phyloP scores from a whole-genome alignment of 1,284 basidiomycete genomes.

The Ganoderma sinense region DNA sequence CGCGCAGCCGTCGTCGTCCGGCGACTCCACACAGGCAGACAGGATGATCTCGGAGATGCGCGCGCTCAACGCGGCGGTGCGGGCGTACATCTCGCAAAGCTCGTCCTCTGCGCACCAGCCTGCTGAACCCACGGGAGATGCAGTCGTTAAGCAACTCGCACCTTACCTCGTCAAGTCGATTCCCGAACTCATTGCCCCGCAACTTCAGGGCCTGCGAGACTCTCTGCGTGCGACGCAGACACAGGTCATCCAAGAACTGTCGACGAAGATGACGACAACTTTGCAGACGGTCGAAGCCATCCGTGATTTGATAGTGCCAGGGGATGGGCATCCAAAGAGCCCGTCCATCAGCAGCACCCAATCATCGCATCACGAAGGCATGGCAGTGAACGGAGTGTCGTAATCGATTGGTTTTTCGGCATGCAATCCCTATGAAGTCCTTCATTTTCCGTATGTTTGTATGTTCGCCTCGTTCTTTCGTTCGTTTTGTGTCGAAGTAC shows the following conservation, averaged over 20 bases:
- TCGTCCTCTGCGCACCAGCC: conserved; percentile 7
- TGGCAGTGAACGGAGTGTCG: background rate
- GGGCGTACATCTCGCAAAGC: conserved; percentile 22
- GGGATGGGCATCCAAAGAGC: background rate
- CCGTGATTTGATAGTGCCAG: conserved; percentile 13
- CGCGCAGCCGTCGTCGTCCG: conserved; percentile 10
- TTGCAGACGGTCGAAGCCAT: conserved; percentile 20
- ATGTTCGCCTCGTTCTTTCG: background rate
- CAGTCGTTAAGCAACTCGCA: conserved; percentile 18
- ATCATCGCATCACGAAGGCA: background rate
- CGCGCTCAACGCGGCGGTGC: conserved; percentile 29
- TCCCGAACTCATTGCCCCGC: conserved; percentile 21
- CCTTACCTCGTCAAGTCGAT: conserved; percentile 20
- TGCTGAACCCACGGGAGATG: conserved; percentile 14
- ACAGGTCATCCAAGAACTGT: conserved; percentile 19
- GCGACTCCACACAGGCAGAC: conserved; percentile 22
- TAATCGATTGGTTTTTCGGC: background rate
- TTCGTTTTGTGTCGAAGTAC: background rate
- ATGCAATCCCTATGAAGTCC: background rate
- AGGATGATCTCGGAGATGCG: conserved; percentile 29
- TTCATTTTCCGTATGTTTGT: background rate
- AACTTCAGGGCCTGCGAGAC: conserved; percentile 18
- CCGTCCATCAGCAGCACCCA: background rate
- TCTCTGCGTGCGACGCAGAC: conserved; percentile 18
- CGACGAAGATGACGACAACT: conserved; percentile 22